Percentiles rank a stretch among this genome's conserved stretches.
Evolutionary conservation across 345 rosid species (phyloP).

Genomic region (Odontarrhena argentea): DNA sequence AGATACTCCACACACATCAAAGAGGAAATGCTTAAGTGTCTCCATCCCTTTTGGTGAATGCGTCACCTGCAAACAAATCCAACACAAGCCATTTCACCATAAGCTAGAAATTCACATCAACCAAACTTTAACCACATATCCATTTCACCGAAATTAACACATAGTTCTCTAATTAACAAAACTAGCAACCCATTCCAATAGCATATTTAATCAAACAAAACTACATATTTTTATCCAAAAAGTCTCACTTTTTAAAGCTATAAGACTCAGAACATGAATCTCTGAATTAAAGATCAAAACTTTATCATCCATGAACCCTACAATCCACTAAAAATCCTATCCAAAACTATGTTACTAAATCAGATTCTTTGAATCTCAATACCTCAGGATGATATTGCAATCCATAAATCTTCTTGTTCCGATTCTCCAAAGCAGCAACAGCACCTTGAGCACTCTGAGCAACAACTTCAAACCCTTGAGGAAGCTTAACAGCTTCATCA

Average conservation of each 20-base stretch:
- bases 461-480: slow-evolving; percentile 75
- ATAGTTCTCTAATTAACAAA: no score
- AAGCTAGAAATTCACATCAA: not conserved
- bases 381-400: slow-evolving; percentile 98
- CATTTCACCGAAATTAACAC: not conserved
- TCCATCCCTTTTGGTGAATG: slow-evolving; percentile 98
- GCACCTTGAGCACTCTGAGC: slow-evolving; percentile 78
- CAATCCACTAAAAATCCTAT: not conserved
- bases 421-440: slow-evolving; percentile 77
- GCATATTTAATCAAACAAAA: not conserved
- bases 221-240: not conserved
- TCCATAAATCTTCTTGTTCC: slow-evolving; percentile 67
- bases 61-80: slow-evolving; percentile 58
- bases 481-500: slow-evolving; percentile 74
- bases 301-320: slow-evolving; percentile 5
- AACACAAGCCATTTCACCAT: slow-evolving; percentile 5
- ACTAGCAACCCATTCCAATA: no score
- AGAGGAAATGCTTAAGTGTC: slow-evolving; percentile 70
- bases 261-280: slow-evolving; percentile 1
- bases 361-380: slow-evolving; percentile 15
- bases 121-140: not conserved
- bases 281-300: slow-evolving; percentile 1
- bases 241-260: not conserved
- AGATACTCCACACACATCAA: slow-evolving; percentile 68
- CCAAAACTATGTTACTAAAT: not conserved